Evolutionary conservation across 768 basidiomycete genomes (phyloP).

Genomic region (Rhodotorula paludigena): DNA sequence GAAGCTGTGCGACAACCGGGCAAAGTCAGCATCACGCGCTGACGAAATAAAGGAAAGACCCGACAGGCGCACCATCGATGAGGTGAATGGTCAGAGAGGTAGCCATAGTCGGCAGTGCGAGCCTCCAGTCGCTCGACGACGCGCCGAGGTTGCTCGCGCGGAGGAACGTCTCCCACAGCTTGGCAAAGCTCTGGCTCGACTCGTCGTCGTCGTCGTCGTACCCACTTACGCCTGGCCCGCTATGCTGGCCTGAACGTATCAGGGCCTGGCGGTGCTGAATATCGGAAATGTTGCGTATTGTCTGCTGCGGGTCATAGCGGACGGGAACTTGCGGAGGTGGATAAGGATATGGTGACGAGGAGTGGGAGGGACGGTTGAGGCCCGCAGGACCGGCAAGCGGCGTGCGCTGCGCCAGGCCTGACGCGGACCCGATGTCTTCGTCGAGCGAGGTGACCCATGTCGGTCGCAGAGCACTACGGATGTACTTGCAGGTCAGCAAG

Average conservation of each 20-base stretch:
- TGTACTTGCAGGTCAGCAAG: neutral
- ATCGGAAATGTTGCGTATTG: conserved; percentile 12
- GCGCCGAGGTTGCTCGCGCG: conserved; percentile 20
- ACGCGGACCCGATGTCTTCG: neutral
- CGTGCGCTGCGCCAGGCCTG: too few relatives aligned
- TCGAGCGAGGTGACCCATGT: conserved; percentile 8
- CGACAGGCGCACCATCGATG: conserved; percentile 16
- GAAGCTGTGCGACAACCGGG: conserved; percentile 2
- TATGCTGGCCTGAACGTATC: neutral
- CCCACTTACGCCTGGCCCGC: neutral
- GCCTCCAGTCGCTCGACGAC: conserved; percentile 24
- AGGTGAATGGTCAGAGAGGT: conserved; percentile 29
- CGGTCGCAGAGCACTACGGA: conserved; percentile 21
- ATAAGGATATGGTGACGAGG: neutral
- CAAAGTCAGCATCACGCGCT: neutral
- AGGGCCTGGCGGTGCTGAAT: conserved; percentile 16
- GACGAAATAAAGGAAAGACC: neutral
- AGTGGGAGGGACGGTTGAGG: neutral
- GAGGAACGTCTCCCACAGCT: conserved; percentile 28
- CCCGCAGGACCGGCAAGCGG: neutral
- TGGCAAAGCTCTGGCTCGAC: neutral
- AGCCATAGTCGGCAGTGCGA: conserved; percentile 33
- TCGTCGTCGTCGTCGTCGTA: neutral
- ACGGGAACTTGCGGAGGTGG: neutral
- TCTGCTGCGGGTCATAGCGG: neutral